phyloP scores from a whole-genome alignment of 202 grass and related monocot genomes.

The Schoenoplectus tabernaemontani region DNA sequence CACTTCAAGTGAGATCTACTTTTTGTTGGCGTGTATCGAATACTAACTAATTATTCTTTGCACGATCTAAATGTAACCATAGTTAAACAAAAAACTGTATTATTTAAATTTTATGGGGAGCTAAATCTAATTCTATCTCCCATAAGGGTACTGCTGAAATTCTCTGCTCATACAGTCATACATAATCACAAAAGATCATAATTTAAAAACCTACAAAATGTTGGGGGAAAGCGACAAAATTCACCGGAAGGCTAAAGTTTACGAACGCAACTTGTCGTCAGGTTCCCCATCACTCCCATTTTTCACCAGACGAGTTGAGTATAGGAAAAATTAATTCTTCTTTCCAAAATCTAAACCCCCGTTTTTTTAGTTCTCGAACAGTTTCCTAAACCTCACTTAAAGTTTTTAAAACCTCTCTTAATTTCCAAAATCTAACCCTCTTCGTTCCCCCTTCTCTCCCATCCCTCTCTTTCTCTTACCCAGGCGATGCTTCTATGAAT shows the following conservation, averaged over 20 bases:
- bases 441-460: too few species aligned
- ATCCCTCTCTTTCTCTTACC: background rate
- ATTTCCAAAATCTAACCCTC: slow-evolving; percentile 4
- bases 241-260: too few species aligned
- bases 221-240: background rate
- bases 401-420: background rate
- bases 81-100: too few species aligned
- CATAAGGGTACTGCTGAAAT: background rate
- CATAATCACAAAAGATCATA: too few species aligned
- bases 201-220: background rate
- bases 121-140: background rate
- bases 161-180: background rate
- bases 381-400: background rate
- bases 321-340: too few species aligned
- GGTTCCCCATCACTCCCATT: background rate
- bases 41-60: too few species aligned
- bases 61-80: too few species aligned
- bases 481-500: slow-evolving; percentile 48
- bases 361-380: background rate
- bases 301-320: too few species aligned
- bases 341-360: background rate
- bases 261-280: too few species aligned
- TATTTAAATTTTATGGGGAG: too few species aligned
- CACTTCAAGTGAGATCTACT: background rate
- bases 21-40: background rate